These are phyloP conservation scores for Grosmannia huntii DNA, from an alignment of 2,329 filamentous ascomycete species.

Conservation along the genomic window DNA sequence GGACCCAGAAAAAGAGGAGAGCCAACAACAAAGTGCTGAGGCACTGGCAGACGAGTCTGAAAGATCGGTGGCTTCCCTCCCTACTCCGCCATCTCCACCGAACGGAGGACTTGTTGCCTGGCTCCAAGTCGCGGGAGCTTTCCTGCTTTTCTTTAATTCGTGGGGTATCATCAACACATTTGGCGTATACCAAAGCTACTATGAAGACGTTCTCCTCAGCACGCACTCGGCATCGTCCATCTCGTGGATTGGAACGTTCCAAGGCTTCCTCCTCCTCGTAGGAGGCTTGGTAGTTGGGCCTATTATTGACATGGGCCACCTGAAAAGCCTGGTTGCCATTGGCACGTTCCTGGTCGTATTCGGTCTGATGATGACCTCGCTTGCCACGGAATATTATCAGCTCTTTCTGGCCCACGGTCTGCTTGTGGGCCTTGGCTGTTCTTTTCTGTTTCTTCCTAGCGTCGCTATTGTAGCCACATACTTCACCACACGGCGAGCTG, in stretches of 20 bases:
- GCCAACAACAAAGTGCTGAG: too few species aligned
- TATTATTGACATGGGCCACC: slow-evolving; percentile 30
- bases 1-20: too few species aligned
- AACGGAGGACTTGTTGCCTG: not conserved
- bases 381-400: slow-evolving; percentile 31
- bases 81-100: not conserved
- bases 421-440: slow-evolving; percentile 25
- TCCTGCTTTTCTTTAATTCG: not conserved
- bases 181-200: slow-evolving; percentile 33
- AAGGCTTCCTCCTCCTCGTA: slow-evolving; percentile 27
- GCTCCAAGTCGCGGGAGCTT: not conserved
- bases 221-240: slow-evolving; percentile 20
- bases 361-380: slow-evolving; percentile 32
- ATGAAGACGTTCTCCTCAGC: slow-evolving; percentile 23
- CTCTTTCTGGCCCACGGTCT: slow-evolving; percentile 25
- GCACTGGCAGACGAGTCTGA: too few species aligned
- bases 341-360: slow-evolving; percentile 24
- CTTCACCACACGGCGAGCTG: not conserved
- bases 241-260: slow-evolving; percentile 29
- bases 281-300: slow-evolving; percentile 27
- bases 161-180: slow-evolving; percentile 28
- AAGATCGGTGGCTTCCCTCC: too few species aligned
- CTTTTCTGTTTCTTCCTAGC: slow-evolving; percentile 22
- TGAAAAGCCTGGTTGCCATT: slow-evolving; percentile 21
- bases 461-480: slow-evolving; percentile 27